Percentiles rank a stretch among this genome's conserved stretches.
Conservation (phyloP, 2,329 filamentous ascomycete species). For the Diaporthe sp. region DNA sequence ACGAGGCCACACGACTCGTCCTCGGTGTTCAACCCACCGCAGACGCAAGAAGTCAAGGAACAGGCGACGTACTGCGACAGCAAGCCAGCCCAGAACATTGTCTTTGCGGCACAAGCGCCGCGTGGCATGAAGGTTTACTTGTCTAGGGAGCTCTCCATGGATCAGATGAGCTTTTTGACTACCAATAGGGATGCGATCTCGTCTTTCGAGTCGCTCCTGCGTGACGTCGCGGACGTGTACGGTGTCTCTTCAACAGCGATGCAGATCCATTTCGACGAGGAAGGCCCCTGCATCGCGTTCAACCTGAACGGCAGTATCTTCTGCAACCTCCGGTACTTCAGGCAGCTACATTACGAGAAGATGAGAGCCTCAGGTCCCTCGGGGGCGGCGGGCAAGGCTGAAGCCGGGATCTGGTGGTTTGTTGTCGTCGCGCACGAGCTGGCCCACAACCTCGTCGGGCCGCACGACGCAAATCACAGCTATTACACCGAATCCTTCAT, state of each 20-base stretch:
- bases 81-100: conserved; percentile 79
- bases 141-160: conserved; percentile 63
- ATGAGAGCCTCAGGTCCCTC: conserved; percentile 47
- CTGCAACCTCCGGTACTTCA: conserved; percentile 91
- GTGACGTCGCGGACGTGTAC: conserved; percentile 80
- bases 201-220: conserved; percentile 76
- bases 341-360: conserved; percentile 77
- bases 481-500: conserved; percentile 89
- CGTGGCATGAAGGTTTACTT: conserved; percentile 82
- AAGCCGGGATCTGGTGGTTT: conserved; percentile 90
- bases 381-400: conserved; percentile 60
- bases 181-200: conserved; percentile 74
- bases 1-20: conserved; percentile 82
- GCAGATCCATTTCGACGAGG: conserved; percentile 89
- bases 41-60: conserved; percentile 81
- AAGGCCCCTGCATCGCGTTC: conserved; percentile 89
- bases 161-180: conserved; percentile 69
- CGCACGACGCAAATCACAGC: conserved; percentile 83
- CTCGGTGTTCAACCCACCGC: conserved; percentile 78
- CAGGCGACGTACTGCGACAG: conserved; percentile 89
- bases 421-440: conserved; percentile 96
- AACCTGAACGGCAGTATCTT: conserved; percentile 90
- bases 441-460: conserved; percentile 88
- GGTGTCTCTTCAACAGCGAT: conserved; percentile 75
- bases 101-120: conserved; percentile 76